A percentile compares a stretch with the other conserved stretches of the same genome.
These are phyloP conservation scores for Lenwebbia sp. DNA, from an alignment of 345 rosid genomes.

Conservation along the genomic window DNA sequence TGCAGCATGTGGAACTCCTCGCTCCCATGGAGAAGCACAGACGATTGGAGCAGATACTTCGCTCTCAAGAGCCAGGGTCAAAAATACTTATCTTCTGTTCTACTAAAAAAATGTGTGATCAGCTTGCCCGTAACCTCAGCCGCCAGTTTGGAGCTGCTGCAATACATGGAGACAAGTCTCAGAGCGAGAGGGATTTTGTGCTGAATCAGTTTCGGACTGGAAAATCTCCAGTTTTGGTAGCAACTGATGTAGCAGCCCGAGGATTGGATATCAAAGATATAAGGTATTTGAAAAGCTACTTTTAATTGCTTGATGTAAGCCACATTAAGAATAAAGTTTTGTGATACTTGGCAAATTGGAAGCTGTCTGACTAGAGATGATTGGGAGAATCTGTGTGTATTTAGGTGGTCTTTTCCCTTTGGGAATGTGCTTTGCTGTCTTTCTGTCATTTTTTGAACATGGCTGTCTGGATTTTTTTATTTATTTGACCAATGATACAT, in stretches of 20 bases:
- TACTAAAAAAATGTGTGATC: slow-evolving; percentile 89
- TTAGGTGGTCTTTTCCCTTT: not conserved
- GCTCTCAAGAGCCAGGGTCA: slow-evolving; percentile 82
- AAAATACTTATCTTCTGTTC: slow-evolving; percentile 80
- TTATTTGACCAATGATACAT: not conserved
- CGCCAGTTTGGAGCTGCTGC: slow-evolving; percentile 86
- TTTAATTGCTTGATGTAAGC: not conserved
- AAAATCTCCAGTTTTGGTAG: slow-evolving; percentile 74
- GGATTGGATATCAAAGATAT: slow-evolving; percentile 89
- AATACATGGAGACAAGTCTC: slow-evolving; percentile 88
- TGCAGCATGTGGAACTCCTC: slow-evolving; percentile 70
- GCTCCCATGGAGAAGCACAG: slow-evolving; percentile 83
- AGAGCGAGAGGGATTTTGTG: slow-evolving; percentile 73
- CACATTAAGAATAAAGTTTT: not conserved
- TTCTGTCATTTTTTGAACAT: not conserved
- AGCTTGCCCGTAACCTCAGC: slow-evolving; percentile 60
- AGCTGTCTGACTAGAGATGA: not conserved
- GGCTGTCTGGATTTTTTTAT: not conserved
- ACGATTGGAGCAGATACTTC: slow-evolving; percentile 81
- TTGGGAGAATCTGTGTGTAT: not conserved
- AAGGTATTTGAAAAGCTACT: slow-evolving; percentile 29
- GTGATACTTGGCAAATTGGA: not conserved
- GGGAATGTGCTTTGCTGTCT: not conserved
- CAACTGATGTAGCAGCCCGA: slow-evolving; percentile 94
- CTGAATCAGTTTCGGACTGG: slow-evolving; percentile 72